Conservation (phyloP, 192 early-diverging fungal genomes). For the Jimgerdemannia flammicorona region DNA sequence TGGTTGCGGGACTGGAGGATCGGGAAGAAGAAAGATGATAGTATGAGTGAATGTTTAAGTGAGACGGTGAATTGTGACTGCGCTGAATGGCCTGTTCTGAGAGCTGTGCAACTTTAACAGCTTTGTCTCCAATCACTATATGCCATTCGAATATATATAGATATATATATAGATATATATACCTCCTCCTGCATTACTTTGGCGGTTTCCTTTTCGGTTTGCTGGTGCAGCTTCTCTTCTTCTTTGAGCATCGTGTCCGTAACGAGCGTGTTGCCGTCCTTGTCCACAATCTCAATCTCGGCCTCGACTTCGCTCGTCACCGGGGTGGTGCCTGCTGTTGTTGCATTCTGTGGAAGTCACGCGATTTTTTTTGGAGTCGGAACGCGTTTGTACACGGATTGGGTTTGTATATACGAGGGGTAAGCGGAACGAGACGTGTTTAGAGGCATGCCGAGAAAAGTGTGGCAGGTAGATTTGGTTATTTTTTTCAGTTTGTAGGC, state of each 20-base stretch:
- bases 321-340: not conserved
- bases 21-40: slow-evolving; percentile 2
- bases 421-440: no score
- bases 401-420: no score
- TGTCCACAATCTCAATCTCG: not conserved
- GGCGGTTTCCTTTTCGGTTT: slow-evolving; percentile 37
- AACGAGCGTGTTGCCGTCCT: slow-evolving; percentile 2
- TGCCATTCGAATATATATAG: not conserved
- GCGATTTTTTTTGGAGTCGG: not conserved
- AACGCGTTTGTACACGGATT: no score
- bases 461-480: no score
- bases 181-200: slow-evolving; percentile 44
- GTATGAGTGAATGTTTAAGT: not conserved
- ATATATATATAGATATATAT: not conserved
- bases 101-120: no score
- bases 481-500: no score
- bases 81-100: not conserved
- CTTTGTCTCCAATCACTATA: no score
- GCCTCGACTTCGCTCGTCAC: not conserved
- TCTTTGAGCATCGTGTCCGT: slow-evolving; percentile 39
- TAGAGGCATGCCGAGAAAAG: no score
- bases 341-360: not conserved
- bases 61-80: not conserved
- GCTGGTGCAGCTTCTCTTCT: slow-evolving; percentile 34
- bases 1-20: slow-evolving; percentile 52